phyloP scores from a whole-genome alignment of 2,329 filamentous ascomycete species.

The Paramyrothecium sp. region DNA sequence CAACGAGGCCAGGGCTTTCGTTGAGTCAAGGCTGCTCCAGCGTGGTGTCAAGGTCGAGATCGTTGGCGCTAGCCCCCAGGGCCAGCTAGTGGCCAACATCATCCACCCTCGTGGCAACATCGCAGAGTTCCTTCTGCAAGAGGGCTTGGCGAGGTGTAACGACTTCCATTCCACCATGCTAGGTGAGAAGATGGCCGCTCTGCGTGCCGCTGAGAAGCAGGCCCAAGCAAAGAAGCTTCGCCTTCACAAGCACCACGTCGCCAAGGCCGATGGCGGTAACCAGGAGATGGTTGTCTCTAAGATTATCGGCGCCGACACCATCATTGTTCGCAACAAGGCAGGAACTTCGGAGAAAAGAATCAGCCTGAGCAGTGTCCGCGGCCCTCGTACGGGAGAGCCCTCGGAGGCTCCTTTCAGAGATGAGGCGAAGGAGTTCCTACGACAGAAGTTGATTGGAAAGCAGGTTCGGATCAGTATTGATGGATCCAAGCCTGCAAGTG shows the following conservation, averaged over 20 bases:
- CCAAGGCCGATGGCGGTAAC: constrained; percentile 64
- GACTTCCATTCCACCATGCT: constrained; percentile 95
- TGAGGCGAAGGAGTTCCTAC: constrained; percentile 93
- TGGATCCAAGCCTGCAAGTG: constrained; percentile 83
- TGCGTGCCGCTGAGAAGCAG: constrained; percentile 82
- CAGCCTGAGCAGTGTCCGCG: constrained; percentile 88
- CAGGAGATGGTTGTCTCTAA: constrained; percentile 82
- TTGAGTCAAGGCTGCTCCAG: constrained; percentile 83
- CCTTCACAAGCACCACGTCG: constrained; percentile 78
- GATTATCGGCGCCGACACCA: constrained; percentile 83
- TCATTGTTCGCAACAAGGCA: constrained; percentile 81
- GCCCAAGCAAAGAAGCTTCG: constrained; percentile 77
- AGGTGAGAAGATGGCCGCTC: constrained; percentile 79
- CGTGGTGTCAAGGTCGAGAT: constrained; percentile 80
- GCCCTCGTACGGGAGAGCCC: constrained; percentile 84
- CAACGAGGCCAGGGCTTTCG: constrained; percentile 83
- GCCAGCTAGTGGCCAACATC: constrained; percentile 84
- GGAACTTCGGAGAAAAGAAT: constrained; percentile 82
- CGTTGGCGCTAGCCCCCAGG: constrained; percentile 84
- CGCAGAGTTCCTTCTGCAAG: constrained; percentile 83
- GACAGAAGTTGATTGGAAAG: constrained; percentile 94
- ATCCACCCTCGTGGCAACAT: constrained; percentile 91
- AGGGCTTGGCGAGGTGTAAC: constrained; percentile 87
- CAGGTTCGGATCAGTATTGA: constrained; percentile 87
- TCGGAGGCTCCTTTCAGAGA: constrained; percentile 86